These are phyloP conservation scores for Fomitopsis pinicola DNA, from an alignment of 1,284 basidiomycete genomes.

Conservation along the genomic window DNA sequence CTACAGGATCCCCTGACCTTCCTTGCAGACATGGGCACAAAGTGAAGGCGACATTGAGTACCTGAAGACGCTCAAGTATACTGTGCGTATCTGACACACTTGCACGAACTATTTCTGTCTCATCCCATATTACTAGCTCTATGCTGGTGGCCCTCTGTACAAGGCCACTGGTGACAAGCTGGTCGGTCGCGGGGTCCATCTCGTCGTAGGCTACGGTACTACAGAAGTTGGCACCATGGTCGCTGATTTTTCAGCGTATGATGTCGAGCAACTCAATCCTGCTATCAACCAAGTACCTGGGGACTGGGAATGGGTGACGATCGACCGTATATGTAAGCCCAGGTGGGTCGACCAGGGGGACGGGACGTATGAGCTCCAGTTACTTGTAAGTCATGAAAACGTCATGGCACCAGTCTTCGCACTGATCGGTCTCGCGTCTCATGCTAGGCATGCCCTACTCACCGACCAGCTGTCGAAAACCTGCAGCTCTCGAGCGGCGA, in stretches of 20 bases:
- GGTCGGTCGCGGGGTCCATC: constrained; percentile 18
- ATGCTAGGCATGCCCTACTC: constrained; percentile 14
- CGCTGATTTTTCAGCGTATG: background rate
- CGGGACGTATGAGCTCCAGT: constrained; percentile 27
- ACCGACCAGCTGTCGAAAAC: constrained; percentile 24
- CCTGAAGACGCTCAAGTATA: constrained; percentile 9
- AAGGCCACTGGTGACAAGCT: constrained; percentile 23
- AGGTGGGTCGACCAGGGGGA: constrained; percentile 28
- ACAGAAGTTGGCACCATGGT: constrained; percentile 15
- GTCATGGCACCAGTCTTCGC: background rate
- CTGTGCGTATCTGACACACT: constrained; percentile 6
- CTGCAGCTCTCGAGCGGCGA: constrained; percentile 11
- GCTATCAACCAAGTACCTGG: constrained; percentile 1
- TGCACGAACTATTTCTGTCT: background rate
- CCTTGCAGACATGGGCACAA: constrained; percentile 13
- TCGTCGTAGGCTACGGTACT: constrained; percentile 19
- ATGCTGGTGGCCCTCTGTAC: constrained; percentile 27
- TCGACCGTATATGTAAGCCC: constrained; percentile 14
- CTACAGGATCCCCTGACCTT: background rate
- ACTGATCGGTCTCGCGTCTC: background rate
- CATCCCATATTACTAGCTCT: constrained; percentile 7
- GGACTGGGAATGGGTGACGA: constrained; percentile 29
- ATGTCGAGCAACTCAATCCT: constrained; percentile 2
- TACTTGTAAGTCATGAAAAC: constrained; percentile 22
- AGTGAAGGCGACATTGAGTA: constrained; percentile 13